Conservation (phyloP, 2,329 filamentous ascomycete species). For the Mycogone perniciosa region DNA sequence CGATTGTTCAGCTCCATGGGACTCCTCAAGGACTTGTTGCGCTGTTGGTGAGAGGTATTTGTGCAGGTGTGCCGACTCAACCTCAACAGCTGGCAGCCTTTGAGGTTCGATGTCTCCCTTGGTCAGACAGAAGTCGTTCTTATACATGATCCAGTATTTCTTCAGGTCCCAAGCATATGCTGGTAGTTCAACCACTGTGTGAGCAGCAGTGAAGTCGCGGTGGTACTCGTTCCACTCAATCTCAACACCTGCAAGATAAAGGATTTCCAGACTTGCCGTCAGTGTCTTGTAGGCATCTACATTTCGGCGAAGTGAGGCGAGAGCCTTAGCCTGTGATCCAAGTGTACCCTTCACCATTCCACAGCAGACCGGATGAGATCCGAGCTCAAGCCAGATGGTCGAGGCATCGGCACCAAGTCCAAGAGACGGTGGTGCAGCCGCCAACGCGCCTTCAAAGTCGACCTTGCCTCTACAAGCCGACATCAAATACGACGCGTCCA, state of each 20-base stretch:
- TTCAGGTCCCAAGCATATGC: conserved; percentile 37
- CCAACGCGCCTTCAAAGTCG: neutral
- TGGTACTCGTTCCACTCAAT: conserved; percentile 67
- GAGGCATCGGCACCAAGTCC: conserved; percentile 28
- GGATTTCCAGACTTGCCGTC: neutral
- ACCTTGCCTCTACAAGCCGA: neutral
- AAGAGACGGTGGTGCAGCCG: neutral
- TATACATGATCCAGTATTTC: conserved; percentile 55
- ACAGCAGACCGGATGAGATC: conserved; percentile 57
- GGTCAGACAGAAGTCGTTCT: conserved; percentile 54
- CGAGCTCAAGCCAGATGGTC: conserved; percentile 59
- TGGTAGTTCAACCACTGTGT: neutral
- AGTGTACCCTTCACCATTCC: conserved; percentile 42
- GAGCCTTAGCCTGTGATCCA: neutral
- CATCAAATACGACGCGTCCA: neutral
- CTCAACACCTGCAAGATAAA: conserved; percentile 45
- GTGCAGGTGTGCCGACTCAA: neutral
- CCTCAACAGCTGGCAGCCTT: neutral
- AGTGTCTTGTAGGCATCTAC: neutral
- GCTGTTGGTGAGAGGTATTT: neutral
- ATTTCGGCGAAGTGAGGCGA: neutral
- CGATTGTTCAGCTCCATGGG: too few species aligned
- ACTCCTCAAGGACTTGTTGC: too few species aligned
- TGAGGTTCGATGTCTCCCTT: conserved; percentile 39
- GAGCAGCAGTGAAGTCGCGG: conserved; percentile 30